Evolutionary conservation across 1,139 yeast genomes (phyloP).

Genomic region (Tardiomyces depauwii): DNA sequence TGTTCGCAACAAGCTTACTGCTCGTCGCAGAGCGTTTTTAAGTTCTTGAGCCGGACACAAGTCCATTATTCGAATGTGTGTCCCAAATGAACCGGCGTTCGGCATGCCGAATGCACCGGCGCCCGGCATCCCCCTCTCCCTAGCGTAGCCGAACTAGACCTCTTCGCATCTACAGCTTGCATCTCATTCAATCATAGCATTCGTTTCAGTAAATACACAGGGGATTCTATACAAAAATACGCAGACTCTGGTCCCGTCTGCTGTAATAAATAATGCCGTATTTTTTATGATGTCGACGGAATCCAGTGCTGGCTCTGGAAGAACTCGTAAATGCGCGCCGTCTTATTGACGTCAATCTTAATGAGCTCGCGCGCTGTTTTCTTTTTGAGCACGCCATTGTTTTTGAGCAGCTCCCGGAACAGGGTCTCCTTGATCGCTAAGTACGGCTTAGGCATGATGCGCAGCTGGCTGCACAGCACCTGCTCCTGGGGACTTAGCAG

Average conservation of each 20-base stretch:
- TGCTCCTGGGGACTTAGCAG: conserved; percentile 78
- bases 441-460: conserved; percentile 88
- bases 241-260: neutral
- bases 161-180: too few relatives aligned
- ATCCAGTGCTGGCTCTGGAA: conserved; percentile 89
- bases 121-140: too few relatives aligned
- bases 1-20: neutral
- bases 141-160: too few relatives aligned
- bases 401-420: conserved; percentile 75
- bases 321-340: conserved; percentile 81
- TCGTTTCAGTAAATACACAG: neutral
- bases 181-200: too few relatives aligned
- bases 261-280: neutral
- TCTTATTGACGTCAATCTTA: conserved; percentile 78
- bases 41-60: too few relatives aligned
- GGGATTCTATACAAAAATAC: neutral
- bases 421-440: conserved; percentile 86
- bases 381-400: conserved; percentile 74
- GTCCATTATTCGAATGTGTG: too few relatives aligned
- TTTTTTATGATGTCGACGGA: conserved; percentile 6
- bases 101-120: too few relatives aligned
- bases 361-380: conserved; percentile 73
- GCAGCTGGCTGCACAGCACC: conserved; percentile 67
- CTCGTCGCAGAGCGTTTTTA: too few relatives aligned
- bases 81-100: too few relatives aligned